phyloP scores from a whole-genome alignment of 2,329 filamentous ascomycete genomes.

The Plectosphaerella cucumerina region DNA sequence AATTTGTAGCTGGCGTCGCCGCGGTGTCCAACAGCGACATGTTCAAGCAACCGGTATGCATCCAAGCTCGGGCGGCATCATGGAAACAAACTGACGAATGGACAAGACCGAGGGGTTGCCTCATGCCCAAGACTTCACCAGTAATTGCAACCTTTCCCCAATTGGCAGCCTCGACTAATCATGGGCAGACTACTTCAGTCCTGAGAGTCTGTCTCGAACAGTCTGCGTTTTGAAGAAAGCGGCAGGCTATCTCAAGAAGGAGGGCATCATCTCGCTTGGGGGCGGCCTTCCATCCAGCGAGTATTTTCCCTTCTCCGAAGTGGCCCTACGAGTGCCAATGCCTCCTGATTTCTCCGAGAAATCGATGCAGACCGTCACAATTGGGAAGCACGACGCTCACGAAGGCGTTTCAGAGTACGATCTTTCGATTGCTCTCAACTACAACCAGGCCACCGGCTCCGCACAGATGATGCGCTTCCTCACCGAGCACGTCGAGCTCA shows the following conservation, averaged over 20 bases:
- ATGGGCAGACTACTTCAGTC: not conserved
- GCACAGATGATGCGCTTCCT: slow-evolving; percentile 67
- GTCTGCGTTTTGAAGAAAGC: too few relatives aligned
- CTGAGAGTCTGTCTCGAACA: too few relatives aligned
- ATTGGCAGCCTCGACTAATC: not conserved
- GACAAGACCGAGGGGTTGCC: slow-evolving; percentile 70
- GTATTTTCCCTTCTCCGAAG: not conserved
- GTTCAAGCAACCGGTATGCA: slow-evolving; percentile 70
- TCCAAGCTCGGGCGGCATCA: slow-evolving; percentile 4
- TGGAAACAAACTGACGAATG: slow-evolving; percentile 18
- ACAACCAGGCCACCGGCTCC: slow-evolving; percentile 68
- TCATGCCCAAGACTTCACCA: slow-evolving; percentile 56
- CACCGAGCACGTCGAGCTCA: slow-evolving; percentile 72
- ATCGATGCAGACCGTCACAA: slow-evolving; percentile 7
- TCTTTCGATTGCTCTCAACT: slow-evolving; percentile 61
- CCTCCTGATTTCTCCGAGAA: not conserved
- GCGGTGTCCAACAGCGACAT: slow-evolving; percentile 73
- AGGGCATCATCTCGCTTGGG: slow-evolving; percentile 1
- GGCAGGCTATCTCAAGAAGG: not conserved
- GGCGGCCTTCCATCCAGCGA: not conserved
- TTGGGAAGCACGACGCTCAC: slow-evolving; percentile 7
- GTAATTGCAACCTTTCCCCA: too few relatives aligned
- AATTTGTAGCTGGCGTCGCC: slow-evolving; percentile 70
- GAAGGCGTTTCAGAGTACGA: not conserved
- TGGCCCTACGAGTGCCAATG: not conserved